A percentile compares a stretch with the other conserved stretches of the same genome.
phyloP scores from a whole-genome alignment of 441 rosid species.

The Francoa sonchifolia region DNA sequence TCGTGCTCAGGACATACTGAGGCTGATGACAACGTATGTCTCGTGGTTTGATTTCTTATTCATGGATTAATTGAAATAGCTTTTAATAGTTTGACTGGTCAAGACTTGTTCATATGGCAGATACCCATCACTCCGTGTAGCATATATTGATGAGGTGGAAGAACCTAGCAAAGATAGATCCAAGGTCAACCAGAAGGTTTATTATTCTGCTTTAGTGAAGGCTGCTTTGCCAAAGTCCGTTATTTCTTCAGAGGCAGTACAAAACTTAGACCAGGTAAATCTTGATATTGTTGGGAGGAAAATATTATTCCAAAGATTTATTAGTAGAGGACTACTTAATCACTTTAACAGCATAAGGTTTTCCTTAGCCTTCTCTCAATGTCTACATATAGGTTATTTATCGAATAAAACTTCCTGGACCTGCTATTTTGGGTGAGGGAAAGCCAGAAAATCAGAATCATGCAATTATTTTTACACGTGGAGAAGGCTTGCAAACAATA shows the following conservation, averaged over 20 bases:
- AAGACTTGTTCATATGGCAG: constrained; percentile 40
- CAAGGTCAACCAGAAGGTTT: constrained; percentile 59
- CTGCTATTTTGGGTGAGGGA: constrained; percentile 97
- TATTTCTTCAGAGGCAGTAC: constrained; percentile 68
- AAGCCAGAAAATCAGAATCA: constrained; percentile 99
- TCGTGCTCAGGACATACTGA: constrained; percentile 85
- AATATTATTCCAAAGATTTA: too few species aligned
- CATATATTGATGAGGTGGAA: constrained; percentile 97
- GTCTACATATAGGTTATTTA: constrained; percentile 62
- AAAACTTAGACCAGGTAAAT: constrained; percentile 85
- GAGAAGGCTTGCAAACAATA: constrained; percentile 98
- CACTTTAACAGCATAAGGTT: neutral
- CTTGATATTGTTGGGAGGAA: constrained; percentile 1
- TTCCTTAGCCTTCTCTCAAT: constrained; percentile 4
- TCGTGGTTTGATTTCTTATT: constrained; percentile 4
- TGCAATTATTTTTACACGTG: constrained; percentile 97
- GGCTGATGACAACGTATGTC: constrained; percentile 77
- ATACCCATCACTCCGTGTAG: constrained; percentile 95
- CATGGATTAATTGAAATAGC: constrained; percentile 1
- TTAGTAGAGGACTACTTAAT: too few species aligned
- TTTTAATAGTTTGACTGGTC: constrained; percentile 9
- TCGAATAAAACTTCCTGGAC: constrained; percentile 92
- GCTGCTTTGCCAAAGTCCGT: constrained; percentile 72
- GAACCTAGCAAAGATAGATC: constrained; percentile 63
- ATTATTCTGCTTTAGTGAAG: constrained; percentile 86